Conservation (phyloP, 768 basidiomycete genomes). For the Boletus rubroflammeus region DNA sequence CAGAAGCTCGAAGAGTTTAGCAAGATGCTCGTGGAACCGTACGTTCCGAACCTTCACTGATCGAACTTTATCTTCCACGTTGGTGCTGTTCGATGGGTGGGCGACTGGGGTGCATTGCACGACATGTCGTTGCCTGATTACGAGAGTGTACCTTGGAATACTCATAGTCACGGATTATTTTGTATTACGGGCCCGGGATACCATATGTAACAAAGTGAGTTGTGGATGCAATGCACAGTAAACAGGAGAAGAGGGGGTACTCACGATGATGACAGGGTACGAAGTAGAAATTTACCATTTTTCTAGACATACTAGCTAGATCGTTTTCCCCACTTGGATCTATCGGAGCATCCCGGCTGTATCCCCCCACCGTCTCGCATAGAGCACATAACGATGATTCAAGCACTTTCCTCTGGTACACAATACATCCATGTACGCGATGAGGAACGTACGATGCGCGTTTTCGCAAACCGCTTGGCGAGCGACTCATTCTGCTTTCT, state of each 20-base stretch:
- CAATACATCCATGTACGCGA: too few relatives aligned
- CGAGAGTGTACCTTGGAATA: not conserved
- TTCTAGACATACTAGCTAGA: not conserved
- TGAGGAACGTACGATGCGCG: too few relatives aligned
- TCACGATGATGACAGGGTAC: too few relatives aligned
- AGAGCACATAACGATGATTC: too few relatives aligned
- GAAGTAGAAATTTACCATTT: not conserved
- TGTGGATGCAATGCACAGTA: not conserved
- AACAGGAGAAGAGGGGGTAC: not conserved
- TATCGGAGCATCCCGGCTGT: too few relatives aligned
- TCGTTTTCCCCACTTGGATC: too few relatives aligned
- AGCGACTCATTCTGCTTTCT: too few relatives aligned
- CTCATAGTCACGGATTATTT: constrained; percentile 9
- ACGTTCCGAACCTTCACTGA: constrained; percentile 44
- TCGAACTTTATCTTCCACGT: not conserved
- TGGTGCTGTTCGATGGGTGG: not conserved
- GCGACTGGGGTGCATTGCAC: not conserved
- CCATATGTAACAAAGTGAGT: constrained; percentile 2
- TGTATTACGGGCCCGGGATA: constrained; percentile 7
- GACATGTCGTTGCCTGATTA: not conserved
- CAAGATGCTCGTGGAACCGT: constrained; percentile 85
- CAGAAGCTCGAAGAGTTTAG: constrained; percentile 92
- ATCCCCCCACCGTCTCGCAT: too few relatives aligned
- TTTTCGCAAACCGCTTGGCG: too few relatives aligned
- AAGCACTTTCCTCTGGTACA: too few relatives aligned